Evolutionary conservation across 768 basidiomycete species (phyloP), one percentile per base, ranked within the genome.

Genomic region (Psilocybe subaeruginosa): DNA sequence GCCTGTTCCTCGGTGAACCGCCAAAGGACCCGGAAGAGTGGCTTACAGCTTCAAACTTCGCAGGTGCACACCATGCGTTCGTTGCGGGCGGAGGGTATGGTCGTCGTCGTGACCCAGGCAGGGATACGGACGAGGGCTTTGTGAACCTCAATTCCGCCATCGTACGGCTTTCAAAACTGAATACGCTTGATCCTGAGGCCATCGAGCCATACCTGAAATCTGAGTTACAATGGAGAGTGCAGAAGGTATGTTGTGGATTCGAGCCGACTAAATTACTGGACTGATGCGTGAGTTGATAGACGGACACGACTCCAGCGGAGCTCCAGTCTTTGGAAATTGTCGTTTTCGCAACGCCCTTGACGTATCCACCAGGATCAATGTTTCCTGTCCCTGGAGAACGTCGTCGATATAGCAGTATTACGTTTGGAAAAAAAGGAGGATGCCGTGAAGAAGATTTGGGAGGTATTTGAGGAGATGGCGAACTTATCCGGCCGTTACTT

Each of bases 1-100:
- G 78, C 16, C 61, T 85, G 53, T 85, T 85, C 78, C 69, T 85
- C 6, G 83, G 81, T 2, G 63, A 61, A 4, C 76, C 77, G 19
- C 78, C 78, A 9, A 69, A 66, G 14, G 74, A 82, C 53, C 70
- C 75, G 4, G 58, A 61, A n/a, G 64, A 77, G 11, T 83, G 82
- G 82, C 71, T 67, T 45, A 60, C 63, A 5, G 68, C 70, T 54
- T 60, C 72, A 2, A 68, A 70, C 51, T 77, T 78, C 63, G 78
- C 82, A 37, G 84, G 81, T n/a, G 70, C 76, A 0, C 78, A 79
- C 67, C 69, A 74, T 59, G 77, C 62, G 79, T 77, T 19, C 69
- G 68, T 39, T 68, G 72, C 69, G 9, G 70, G 70, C 4, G 79
- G 80, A 61, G 75, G 68, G 19, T 80, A 80, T 52, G 61, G 61